Conservation (phyloP, 2,329 filamentous ascomycete species). For the Ambrosiella xylebori region DNA sequence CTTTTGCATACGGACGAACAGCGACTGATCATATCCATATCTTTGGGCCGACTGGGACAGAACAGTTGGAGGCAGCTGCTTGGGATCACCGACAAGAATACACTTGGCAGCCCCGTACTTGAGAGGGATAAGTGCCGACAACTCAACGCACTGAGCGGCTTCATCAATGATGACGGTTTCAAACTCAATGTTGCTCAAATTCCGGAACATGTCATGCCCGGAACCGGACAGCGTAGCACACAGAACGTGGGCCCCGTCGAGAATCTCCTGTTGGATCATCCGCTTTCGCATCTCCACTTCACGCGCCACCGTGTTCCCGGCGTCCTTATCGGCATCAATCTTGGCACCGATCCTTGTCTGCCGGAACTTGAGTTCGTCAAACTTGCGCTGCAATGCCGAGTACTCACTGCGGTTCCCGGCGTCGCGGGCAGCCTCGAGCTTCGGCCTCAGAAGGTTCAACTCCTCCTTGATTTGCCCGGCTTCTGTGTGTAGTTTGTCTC, state of each 20-base stretch:
- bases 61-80: constrained; percentile 90
- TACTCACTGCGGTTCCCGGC: constrained; percentile 30
- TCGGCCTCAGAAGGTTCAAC: constrained; percentile 51
- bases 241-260: constrained; percentile 79
- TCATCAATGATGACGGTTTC: constrained; percentile 98
- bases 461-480: constrained; percentile 51
- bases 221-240: constrained; percentile 90
- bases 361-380: constrained; percentile 59
- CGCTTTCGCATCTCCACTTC: constrained; percentile 75
- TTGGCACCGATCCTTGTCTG: constrained; percentile 57
- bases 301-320: constrained; percentile 62
- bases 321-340: constrained; percentile 78
- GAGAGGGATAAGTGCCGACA: constrained; percentile 87
- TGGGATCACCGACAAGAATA: constrained; percentile 91
- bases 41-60: constrained; percentile 81
- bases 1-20: constrained; percentile 96
- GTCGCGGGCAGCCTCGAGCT: constrained; percentile 49
- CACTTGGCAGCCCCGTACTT: constrained; percentile 97
- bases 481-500: constrained; percentile 45
- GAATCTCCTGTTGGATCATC: constrained; percentile 73
- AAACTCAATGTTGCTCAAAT: constrained; percentile 82
- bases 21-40: constrained; percentile 91
- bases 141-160: constrained; percentile 92
- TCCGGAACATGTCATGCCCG: constrained; percentile 95
- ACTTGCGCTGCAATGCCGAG: constrained; percentile 52